Evolutionary conservation across 108 stramenopile species (phyloP), one percentile per base, ranked within the genome.

Genomic region (Cyclotella baltica): DNA sequence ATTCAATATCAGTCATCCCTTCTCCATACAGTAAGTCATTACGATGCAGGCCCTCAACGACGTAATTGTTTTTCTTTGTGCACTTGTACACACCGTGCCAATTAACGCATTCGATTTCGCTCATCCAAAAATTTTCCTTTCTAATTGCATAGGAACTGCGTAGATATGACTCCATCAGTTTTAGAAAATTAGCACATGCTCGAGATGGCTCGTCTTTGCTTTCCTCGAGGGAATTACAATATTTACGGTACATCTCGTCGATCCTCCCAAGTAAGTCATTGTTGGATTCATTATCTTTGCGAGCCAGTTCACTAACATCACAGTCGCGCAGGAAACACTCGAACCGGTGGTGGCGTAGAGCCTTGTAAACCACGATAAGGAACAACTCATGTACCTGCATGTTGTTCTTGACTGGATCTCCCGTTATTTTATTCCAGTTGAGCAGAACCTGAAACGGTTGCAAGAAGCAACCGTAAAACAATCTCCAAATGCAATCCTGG

Each of bases 71-170:
- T 20, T 55, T 55, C 53, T 55, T 4, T n/a, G 18, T 16, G 5
- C n/a, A n/a, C 22, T 55, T 55, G 53, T 55, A 23, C 20, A 19
- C 53, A 22, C 53, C 53, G 5, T 55, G 53, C 53, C 53, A 19
- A 4, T 5, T n/a, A 19, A 55, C n/a, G 19, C n/a, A n/a, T 23
- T 55, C 53, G 5, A 22, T 19, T 23, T 55, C 53, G n/a, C 53
- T 16, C 53, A 55, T 5, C 53, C 53, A 55, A 55, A 55, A 55
- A 55, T 55, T 20, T 23, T 55, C 18, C 20, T 55, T 55, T 19
- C 19, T 55, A 8, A 55, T 19, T 6, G 53, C 53, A 23, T 55
- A 19, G 5, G 19, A 11, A 55, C 53, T n/a, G 8, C 53, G 18
- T 4, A 55, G 19, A 19, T 55, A 55, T 6, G 18, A 8, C 10